Evolutionary conservation across 192 early-diverging fungal species (phyloP), one percentile per base, ranked within the genome.

Genomic region (Entophlyctis luteolus): DNA sequence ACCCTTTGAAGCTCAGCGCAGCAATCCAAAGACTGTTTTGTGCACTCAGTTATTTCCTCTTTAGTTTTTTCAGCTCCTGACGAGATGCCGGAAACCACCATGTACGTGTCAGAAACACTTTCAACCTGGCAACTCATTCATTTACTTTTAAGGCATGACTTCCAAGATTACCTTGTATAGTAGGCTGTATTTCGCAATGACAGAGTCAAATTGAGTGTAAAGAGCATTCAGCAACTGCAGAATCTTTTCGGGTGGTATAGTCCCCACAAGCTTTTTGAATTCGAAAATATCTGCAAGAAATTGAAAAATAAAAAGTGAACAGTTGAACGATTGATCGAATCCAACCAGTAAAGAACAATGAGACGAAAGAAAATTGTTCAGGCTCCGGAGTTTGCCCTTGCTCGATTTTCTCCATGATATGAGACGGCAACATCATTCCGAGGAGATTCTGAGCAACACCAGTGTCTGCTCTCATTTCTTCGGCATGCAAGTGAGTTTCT

Each of bases 121-220:
- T 71, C 70, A 27, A 71, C 70, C 62, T 53, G 10, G 10, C n/a
- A n/a, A n/a, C n/a, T n/a, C n/a, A n/a, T n/a, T n/a, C n/a, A n/a
- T n/a, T 14, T 16, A 14, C 16, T 27, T 32, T 56, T n/a, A n/a
- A n/a, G n/a, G n/a, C n/a, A n/a, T n/a, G n/a, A n/a, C n/a, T n/a
- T n/a, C n/a, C n/a, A n/a, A n/a, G n/a, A n/a, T n/a, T n/a, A 65
- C 65, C 60, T 71, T 71, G 70, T 71, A 71, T 3, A 71, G 59
- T 25, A 29, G 59, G 34, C 20, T 14, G 45, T 65, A 65, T 33
- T 56, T 45, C 8, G 39, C 47, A 54, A 71, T 71, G 33, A 71
- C 53, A 1, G 32, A 29, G 33, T 71, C 70, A 42, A 71, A 71
- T 45, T 56, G 18, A 38, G 60, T 55, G 45, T 71, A 71, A 3